Evolutionary conservation across 2,329 filamentous ascomycete species (phyloP).

Genomic region (Cladosporium sp.): DNA sequence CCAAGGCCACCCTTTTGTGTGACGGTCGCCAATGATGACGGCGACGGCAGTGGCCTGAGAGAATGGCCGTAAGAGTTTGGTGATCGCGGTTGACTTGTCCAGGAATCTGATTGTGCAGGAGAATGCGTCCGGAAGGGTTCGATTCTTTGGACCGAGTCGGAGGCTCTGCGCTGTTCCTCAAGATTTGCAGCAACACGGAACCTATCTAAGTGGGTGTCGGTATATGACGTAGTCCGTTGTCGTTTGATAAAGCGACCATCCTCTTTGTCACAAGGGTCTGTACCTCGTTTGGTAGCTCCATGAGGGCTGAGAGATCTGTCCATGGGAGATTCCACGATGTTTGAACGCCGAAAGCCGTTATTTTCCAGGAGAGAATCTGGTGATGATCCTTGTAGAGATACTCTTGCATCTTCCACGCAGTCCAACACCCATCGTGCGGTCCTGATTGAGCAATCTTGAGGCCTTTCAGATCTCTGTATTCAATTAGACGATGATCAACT

Average conservation of each 20-base stretch:
- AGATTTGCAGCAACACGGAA: conserved; percentile 3
- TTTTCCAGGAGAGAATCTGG: background rate
- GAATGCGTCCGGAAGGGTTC: conserved; percentile 16
- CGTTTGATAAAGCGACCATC: conserved; percentile 19
- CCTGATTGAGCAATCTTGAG: conserved; percentile 16
- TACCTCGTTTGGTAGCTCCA: conserved; percentile 18
- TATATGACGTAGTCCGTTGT: conserved; percentile 18
- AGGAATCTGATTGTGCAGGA: conserved; percentile 19
- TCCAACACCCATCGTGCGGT: conserved; percentile 25
- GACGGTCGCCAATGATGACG: conserved; percentile 22
- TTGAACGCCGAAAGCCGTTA: background rate
- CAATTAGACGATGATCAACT: background rate
- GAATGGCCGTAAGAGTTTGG: conserved; percentile 14
- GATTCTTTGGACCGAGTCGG: background rate
- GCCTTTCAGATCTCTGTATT: conserved; percentile 17
- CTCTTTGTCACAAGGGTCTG: conserved; percentile 17
- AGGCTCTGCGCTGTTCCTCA: conserved; percentile 17
- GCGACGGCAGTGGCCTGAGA: conserved; percentile 22
- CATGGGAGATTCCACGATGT: background rate
- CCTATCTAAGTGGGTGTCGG: conserved; percentile 10
- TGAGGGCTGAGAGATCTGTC: conserved; percentile 10
- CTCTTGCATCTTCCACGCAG: conserved; percentile 17
- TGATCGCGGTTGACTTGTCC: conserved; percentile 18
- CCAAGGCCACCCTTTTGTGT: background rate
- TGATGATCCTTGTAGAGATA: conserved; percentile 17